A percentile compares a stretch with the other conserved stretches of the same genome.
Conservation (phyloP, 2,329 filamentous ascomycete species). For the Amauroascus verrucosus region DNA sequence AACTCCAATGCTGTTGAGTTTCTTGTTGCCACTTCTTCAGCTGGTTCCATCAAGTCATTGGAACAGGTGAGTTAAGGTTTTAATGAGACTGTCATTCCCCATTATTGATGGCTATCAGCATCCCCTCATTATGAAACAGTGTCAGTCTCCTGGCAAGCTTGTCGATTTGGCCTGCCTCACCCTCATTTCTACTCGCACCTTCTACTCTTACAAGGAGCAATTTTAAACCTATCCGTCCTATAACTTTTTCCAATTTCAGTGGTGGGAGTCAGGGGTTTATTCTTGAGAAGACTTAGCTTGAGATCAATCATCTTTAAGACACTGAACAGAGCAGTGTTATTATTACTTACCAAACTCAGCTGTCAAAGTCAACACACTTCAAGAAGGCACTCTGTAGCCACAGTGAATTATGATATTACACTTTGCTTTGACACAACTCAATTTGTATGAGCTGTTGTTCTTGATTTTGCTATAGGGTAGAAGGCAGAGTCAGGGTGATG, state of each 20-base stretch:
- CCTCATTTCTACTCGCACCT: conserved; percentile 8
- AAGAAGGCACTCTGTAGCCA: background rate
- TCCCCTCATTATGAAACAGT: conserved; percentile 5
- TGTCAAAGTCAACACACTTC: background rate
- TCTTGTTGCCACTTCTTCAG: conserved; percentile 24
- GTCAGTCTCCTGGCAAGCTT: conserved; percentile 6
- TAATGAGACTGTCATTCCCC: background rate
- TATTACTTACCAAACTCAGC: background rate
- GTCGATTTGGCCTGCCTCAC: conserved; percentile 10
- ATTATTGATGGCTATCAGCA: conserved; percentile 7
- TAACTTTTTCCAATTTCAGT: background rate
- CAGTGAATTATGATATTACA: background rate
- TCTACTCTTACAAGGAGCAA: conserved; percentile 7
- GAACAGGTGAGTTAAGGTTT: conserved; percentile 20
- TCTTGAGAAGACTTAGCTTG: background rate
- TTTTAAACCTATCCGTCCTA: background rate
- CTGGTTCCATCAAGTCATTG: conserved; percentile 21
- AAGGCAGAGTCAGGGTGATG: background rate
- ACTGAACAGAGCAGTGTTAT: background rate
- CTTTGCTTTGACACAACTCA: background rate
- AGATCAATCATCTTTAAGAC: background rate
- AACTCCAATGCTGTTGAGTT: conserved; percentile 25
- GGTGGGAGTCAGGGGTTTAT: background rate
- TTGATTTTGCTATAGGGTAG: background rate
- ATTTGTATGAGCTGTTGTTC: background rate